These are phyloP conservation scores for Pseudocercospora crystallina DNA, from an alignment of 2,329 filamentous ascomycete species.

Conservation along the genomic window DNA sequence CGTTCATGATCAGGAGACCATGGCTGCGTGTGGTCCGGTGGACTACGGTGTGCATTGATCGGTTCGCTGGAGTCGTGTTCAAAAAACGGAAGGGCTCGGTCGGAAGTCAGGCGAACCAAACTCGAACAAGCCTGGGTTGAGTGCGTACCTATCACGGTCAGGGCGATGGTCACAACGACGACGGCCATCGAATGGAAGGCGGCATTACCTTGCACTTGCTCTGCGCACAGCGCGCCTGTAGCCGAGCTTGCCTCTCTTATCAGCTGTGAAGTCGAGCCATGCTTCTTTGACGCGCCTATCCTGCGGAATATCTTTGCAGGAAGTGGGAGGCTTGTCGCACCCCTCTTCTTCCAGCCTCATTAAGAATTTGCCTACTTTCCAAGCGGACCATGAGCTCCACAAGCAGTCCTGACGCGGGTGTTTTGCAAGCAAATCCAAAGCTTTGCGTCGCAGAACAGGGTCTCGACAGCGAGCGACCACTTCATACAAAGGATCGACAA, in stretches of 20 bases:
- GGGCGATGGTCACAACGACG: too few species aligned
- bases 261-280: conserved; percentile 22
- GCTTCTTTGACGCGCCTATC: conserved; percentile 20
- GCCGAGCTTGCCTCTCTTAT: conserved; percentile 14
- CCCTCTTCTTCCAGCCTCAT: conserved; percentile 23
- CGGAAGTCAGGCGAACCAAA: neutral
- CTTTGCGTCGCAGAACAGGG: conserved; percentile 20
- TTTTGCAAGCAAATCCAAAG: conserved; percentile 24
- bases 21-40: too few species aligned
- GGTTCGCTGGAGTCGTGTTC: too few species aligned
- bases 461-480: conserved; percentile 27
- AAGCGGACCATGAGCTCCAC: conserved; percentile 27
- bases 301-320: conserved; percentile 14
- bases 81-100: too few species aligned
- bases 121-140: conserved; percentile 24
- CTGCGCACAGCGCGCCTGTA: conserved; percentile 16
- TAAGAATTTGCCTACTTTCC: conserved; percentile 29
- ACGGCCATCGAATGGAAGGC: neutral
- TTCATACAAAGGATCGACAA: conserved; percentile 28
- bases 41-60: too few species aligned
- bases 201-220: conserved; percentile 6
- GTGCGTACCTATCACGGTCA: conserved; percentile 3
- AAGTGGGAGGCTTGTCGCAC: conserved; percentile 9
- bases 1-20: too few species aligned
- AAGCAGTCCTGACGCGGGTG: conserved; percentile 27